Percentiles rank a stretch among this genome's conserved stretches.
Evolutionary conservation across 23 red algal species (phyloP).

Genomic region (Gracilaria domingensis): DNA sequence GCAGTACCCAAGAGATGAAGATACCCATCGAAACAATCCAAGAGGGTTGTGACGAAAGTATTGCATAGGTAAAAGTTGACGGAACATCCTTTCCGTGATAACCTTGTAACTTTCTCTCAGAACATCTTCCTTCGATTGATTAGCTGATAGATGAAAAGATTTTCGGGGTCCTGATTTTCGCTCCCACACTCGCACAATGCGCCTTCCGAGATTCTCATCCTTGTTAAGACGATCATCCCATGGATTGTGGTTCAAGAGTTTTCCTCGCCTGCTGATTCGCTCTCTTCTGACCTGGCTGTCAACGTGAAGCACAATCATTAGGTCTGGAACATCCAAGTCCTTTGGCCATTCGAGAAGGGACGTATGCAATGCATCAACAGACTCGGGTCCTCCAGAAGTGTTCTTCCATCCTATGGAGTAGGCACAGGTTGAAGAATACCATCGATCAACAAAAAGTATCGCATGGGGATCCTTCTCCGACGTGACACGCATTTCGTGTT

Average conservation of each 20-base stretch:
- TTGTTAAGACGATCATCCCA: constrained; percentile 7
- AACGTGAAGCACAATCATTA: constrained; percentile 17
- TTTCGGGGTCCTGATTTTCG: neutral
- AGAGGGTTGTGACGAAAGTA: neutral
- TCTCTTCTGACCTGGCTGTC: neutral
- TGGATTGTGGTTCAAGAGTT: constrained; percentile 4
- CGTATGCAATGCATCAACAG: neutral
- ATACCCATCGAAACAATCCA: constrained; percentile 19
- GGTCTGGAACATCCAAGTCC: constrained; percentile 13
- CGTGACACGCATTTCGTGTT: constrained; percentile 31
- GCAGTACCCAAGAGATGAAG: constrained; percentile 14
- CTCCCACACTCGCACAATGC: neutral
- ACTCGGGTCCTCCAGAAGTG: neutral
- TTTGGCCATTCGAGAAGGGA: constrained; percentile 19
- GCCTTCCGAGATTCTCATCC: constrained; percentile 12
- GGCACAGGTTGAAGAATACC: constrained; percentile 27
- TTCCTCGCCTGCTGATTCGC: neutral
- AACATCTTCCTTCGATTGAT: neutral
- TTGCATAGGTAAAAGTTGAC: neutral
- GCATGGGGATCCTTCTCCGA: neutral
- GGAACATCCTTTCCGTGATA: neutral
- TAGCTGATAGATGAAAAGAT: neutral
- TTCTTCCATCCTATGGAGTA: constrained; percentile 29
- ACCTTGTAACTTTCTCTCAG: neutral
- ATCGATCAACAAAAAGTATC: constrained; percentile 29